A percentile compares a stretch with the other conserved stretches of the same genome.
Evolutionary conservation across 2,329 filamentous ascomycete genomes (phyloP).

Genomic region (Alternaria sp.): DNA sequence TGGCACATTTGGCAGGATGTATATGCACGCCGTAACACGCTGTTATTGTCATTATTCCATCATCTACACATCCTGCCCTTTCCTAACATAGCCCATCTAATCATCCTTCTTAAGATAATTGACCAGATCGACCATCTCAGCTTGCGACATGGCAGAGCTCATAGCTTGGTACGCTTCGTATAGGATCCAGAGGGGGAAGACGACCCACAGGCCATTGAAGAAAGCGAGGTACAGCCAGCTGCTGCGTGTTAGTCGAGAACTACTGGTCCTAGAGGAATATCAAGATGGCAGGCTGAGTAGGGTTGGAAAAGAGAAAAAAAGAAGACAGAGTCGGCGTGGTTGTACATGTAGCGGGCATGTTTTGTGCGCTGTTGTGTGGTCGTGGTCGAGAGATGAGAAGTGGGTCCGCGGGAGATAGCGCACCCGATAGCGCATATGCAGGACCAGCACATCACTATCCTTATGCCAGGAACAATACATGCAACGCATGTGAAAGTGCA

Average conservation of each 20-base stretch:
- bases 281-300: not conserved
- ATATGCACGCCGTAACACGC: not conserved
- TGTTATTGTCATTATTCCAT: not conserved
- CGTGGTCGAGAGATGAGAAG: slow-evolving; percentile 20
- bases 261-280: not conserved
- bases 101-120: slow-evolving; percentile 51
- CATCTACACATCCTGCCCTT: not conserved
- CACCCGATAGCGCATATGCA: slow-evolving; percentile 28
- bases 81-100: not conserved
- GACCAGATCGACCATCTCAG: slow-evolving; percentile 51
- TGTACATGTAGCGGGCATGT: not conserved
- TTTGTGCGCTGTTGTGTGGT: slow-evolving; percentile 6
- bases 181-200: slow-evolving; percentile 66
- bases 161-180: slow-evolving; percentile 61
- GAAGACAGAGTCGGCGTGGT: not conserved
- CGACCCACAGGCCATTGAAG: slow-evolving; percentile 71
- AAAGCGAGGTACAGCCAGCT: slow-evolving; percentile 69
- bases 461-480: slow-evolving; percentile 8
- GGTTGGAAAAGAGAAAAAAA: not conserved
- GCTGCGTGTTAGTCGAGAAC: slow-evolving; percentile 8
- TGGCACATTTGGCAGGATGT: not conserved
- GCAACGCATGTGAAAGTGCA: slow-evolving; percentile 7
- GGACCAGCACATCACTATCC: slow-evolving; percentile 25
- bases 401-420: slow-evolving; percentile 25
- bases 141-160: slow-evolving; percentile 47